Conservation (phyloP, 345 rosid species). For the Eucalyptus cladocalyx region DNA sequence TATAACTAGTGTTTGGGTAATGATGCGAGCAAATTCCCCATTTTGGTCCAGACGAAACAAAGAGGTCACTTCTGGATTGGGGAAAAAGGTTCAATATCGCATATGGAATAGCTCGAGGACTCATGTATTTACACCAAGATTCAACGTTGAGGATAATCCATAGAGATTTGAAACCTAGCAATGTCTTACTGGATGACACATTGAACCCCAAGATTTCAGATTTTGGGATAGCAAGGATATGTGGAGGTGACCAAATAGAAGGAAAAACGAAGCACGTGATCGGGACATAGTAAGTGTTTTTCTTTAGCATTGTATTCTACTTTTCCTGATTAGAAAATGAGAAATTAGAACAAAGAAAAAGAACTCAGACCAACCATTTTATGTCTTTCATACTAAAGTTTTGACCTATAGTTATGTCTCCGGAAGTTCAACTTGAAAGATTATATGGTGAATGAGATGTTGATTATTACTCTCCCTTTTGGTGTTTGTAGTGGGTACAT, state of each 20-base stretch:
- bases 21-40: not conserved
- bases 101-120: not conserved
- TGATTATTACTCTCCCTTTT: not conserved
- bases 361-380: not conserved
- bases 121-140: conserved; percentile 6
- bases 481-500: not conserved
- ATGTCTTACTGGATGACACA: not conserved
- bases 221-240: not conserved
- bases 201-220: conserved; percentile 6
- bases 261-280: not conserved
- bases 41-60: not conserved
- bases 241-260: not conserved
- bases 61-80: not conserved
- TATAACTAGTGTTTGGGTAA: not conserved
- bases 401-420: not conserved
- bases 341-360: not conserved
- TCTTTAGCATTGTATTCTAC: not conserved
- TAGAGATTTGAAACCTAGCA: conserved; percentile 1
- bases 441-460: not conserved
- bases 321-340: not conserved
- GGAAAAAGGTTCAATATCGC: not conserved
- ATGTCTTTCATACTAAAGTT: not conserved
- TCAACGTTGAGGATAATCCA: not conserved
- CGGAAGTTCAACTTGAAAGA: not conserved
- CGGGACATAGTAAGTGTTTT: conserved; percentile 1